Percentiles rank a stretch among this genome's conserved stretches.
Evolutionary conservation across 2,329 filamentous ascomycete species (phyloP).

Genomic region (Ophiostoma australiae): DNA sequence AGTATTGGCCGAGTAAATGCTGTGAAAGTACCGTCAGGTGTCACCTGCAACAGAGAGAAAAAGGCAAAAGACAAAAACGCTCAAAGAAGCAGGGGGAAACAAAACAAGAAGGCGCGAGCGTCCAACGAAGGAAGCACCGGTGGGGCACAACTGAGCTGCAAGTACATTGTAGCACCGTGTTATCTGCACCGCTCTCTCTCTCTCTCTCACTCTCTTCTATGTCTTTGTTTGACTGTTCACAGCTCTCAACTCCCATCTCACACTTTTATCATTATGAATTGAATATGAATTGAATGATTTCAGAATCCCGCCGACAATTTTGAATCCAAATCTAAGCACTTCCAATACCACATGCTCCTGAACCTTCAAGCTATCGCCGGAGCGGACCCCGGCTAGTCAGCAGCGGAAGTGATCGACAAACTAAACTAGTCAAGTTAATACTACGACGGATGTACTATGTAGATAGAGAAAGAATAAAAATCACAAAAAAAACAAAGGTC

Average conservation of each 20-base stretch:
- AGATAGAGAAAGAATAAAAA: background rate
- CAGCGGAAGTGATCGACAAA: slow-evolving; percentile 2
- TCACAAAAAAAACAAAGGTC: background rate
- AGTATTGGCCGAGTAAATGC: background rate
- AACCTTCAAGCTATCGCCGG: background rate
- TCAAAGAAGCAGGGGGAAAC: background rate
- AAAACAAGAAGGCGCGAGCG: slow-evolving; percentile 4
- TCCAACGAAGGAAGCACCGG: background rate
- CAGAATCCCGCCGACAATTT: background rate
- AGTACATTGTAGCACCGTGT: background rate
- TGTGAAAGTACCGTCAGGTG: background rate
- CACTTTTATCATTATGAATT: too few species aligned
- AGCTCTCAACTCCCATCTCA: too few species aligned
- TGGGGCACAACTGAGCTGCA: background rate
- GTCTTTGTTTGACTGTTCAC: too few species aligned
- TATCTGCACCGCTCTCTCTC: background rate
- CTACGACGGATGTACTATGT: too few species aligned
- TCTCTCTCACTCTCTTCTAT: background rate
- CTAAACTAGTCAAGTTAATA: too few species aligned
- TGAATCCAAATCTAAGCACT: background rate
- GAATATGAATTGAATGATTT: too few species aligned
- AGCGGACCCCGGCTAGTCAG: background rate
- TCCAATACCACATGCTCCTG: background rate
- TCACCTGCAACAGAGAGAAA: background rate
- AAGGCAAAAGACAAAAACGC: background rate